Evolutionary conservation across 495 filamentous ascomycete genomes (phyloP).

Genomic region (Aspergillus panamensis): DNA sequence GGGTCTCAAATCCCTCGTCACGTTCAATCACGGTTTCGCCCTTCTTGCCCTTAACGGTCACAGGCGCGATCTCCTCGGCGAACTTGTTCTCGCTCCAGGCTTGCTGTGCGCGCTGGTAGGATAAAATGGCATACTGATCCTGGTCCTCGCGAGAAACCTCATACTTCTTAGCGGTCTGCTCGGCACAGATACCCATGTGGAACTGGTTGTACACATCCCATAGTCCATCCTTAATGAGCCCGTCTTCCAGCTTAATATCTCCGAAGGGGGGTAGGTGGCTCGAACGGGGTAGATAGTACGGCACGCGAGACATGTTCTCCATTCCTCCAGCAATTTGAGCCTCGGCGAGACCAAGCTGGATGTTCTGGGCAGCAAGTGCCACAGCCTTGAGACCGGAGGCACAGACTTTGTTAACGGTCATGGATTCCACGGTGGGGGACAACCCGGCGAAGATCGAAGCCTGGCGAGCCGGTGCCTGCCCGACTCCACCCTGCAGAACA

Average conservation of each 20-base stretch:
- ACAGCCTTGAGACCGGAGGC: constrained; percentile 93
- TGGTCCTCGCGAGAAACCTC: constrained; percentile 76
- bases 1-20: constrained; percentile 83
- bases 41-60: constrained; percentile 79
- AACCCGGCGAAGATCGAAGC: constrained; percentile 87
- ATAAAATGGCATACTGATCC: constrained; percentile 84
- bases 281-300: constrained; percentile 81
- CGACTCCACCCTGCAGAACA: constrained; percentile 79
- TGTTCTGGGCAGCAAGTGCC: constrained; percentile 83
- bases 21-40: constrained; percentile 72
- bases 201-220: constrained; percentile 97
- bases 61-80: constrained; percentile 79
- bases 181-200: constrained; percentile 98
- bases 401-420: constrained; percentile 97
- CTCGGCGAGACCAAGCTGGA: constrained; percentile 82
- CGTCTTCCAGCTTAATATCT: constrained; percentile 81
- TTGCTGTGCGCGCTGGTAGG: constrained; percentile 80
- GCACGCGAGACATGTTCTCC: constrained; percentile 94
- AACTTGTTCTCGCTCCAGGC: constrained; percentile 83
- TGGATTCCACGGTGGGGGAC: constrained; percentile 69
- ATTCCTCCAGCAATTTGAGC: constrained; percentile 91
- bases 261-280: constrained; percentile 78
- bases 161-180: constrained; percentile 87
- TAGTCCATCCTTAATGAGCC: constrained; percentile 89
- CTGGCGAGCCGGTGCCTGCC: constrained; percentile 90